These are phyloP conservation scores for Debaryomycetaceae sp. DNA, from an alignment of 1,139 yeast genomes.

Conservation along the genomic window DNA sequence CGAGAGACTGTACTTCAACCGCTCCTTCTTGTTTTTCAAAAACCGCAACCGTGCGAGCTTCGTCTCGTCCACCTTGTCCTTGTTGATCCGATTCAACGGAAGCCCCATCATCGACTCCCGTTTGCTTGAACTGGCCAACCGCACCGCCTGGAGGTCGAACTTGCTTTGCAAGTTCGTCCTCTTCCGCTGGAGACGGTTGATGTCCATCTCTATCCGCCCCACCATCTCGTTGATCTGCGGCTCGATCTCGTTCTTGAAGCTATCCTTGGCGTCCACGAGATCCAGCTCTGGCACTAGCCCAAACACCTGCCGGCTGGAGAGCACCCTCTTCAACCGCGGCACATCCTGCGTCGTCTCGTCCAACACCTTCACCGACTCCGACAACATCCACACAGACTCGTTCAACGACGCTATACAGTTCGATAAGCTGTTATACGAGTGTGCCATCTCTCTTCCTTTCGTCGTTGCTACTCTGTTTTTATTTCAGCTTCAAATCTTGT, in stretches of 20 bases:
- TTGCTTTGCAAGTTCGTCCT: conserved; percentile 27
- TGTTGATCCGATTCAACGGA: conserved; percentile 6
- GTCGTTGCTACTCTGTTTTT: background rate
- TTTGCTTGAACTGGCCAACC: conserved; percentile 25
- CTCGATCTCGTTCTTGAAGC: conserved; percentile 25
- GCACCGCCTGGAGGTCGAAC: conserved; percentile 29
- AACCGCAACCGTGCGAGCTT: conserved; percentile 29
- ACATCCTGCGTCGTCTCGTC: conserved; percentile 34
- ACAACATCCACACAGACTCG: conserved; percentile 29
- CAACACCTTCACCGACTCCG: conserved; percentile 25
- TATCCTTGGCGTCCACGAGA: conserved; percentile 32
- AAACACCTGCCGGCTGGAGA: conserved; percentile 35
- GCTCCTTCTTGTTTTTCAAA: conserved; percentile 34
- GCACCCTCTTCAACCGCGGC: conserved; percentile 29
- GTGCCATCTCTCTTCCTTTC: conserved; percentile 6
- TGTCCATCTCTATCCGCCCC: conserved; percentile 29
- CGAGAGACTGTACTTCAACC: conserved; percentile 34
- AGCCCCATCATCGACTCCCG: conserved; percentile 9
- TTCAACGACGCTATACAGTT: conserved; percentile 29
- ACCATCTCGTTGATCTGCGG: conserved; percentile 35
- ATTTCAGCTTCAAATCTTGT: background rate
- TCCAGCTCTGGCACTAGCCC: conserved; percentile 43
- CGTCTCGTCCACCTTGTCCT: conserved; percentile 16
- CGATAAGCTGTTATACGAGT: conserved; percentile 12
- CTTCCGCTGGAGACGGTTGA: conserved; percentile 24